A percentile compares a stretch with the other conserved stretches of the same genome.
These are phyloP conservation scores for Ceratocystis alfenasii DNA, from an alignment of 2,329 filamentous ascomycete species.

Conservation along the genomic window DNA sequence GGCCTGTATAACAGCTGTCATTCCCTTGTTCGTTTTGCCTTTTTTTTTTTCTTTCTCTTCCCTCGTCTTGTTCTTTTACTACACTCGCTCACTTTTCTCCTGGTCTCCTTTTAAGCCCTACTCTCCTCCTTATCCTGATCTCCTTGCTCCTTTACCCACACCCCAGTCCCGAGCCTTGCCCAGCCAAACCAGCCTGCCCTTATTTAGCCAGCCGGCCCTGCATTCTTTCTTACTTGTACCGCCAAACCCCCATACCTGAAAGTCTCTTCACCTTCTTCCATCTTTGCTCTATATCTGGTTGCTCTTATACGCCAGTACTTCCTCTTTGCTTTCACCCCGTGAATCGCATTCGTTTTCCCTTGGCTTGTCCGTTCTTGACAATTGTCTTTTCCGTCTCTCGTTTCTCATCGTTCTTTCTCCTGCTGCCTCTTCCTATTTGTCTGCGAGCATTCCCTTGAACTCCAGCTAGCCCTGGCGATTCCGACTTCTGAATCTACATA, in stretches of 20 bases:
- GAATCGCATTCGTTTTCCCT: conserved; percentile 29
- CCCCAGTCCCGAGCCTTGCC: neutral
- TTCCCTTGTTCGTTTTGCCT: neutral
- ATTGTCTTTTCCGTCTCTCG: conserved; percentile 15
- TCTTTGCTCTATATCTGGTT: conserved; percentile 1
- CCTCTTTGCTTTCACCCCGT: conserved; percentile 26
- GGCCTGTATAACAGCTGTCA: neutral
- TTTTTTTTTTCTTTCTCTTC: neutral
- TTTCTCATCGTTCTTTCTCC: neutral
- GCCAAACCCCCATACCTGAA: neutral
- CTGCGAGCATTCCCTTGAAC: neutral
- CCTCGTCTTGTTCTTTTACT: neutral
- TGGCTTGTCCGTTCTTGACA: conserved; percentile 22
- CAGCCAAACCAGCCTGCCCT: neutral
- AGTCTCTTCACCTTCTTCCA: neutral
- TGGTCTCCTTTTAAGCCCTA: too few species aligned
- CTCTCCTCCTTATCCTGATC: too few species aligned
- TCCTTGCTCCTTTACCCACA: too few species aligned
- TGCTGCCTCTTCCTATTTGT: neutral
- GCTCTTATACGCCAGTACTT: neutral
- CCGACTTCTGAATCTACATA: neutral
- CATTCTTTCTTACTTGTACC: neutral
- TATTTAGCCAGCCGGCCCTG: conserved; percentile 7
- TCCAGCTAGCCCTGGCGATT: neutral
- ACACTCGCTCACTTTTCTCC: too few species aligned